These are phyloP conservation scores for Penicillium verhagenii DNA, from an alignment of 495 filamentous ascomycete species.

Conservation along the genomic window DNA sequence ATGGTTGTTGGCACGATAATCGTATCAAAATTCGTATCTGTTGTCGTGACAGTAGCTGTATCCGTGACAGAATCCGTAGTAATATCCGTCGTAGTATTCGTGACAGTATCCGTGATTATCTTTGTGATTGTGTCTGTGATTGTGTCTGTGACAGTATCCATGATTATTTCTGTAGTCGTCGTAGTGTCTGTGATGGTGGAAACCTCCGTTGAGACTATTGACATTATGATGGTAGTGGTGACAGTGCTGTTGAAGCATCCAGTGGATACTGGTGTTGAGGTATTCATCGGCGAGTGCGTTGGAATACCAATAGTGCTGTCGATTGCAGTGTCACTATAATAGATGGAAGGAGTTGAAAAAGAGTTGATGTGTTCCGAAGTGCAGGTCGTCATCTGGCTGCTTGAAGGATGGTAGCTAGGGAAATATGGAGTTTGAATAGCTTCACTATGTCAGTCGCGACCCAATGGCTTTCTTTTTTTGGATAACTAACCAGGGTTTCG, in stretches of 20 bases:
- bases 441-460: conserved; percentile 4
- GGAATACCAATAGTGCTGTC: conserved; percentile 7
- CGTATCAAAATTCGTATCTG: not conserved
- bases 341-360: not conserved
- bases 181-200: conserved; percentile 2
- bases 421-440: conserved; percentile 11
- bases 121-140: not conserved
- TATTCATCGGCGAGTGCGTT: conserved; percentile 1
- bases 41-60: not conserved
- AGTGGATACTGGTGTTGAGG: not conserved
- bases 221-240: not conserved
- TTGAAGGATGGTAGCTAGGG: conserved; percentile 1
- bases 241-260: not conserved
- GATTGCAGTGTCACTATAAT: conserved; percentile 3
- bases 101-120: not conserved
- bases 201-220: conserved; percentile 2
- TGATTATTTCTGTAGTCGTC: not conserved
- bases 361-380: conserved; percentile 2
- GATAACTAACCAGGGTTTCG: conserved; percentile 3
- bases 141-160: not conserved
- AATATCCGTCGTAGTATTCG: not conserved
- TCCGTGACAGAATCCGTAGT: not conserved
- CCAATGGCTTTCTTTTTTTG: not conserved
- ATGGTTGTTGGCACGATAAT: conserved; percentile 17
- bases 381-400: not conserved